phyloP scores from a whole-genome alignment of 2,329 filamentous ascomycete genomes.

The Paraphaeosphaeria sporulosa region DNA sequence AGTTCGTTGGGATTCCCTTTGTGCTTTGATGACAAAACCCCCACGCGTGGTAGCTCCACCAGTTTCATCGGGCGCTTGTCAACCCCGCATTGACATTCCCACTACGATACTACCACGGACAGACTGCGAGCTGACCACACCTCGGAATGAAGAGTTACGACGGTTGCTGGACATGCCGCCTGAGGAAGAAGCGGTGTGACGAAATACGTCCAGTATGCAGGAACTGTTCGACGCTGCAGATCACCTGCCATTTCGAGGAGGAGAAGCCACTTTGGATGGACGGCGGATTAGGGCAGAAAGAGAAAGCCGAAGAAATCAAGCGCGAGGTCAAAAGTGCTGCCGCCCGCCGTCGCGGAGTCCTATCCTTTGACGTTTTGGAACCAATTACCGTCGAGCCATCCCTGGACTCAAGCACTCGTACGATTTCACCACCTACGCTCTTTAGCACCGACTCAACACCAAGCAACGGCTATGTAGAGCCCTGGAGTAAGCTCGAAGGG shows the following conservation, averaged over 20 bases:
- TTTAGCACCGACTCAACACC: slow-evolving; percentile 6
- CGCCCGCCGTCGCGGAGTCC: slow-evolving; percentile 7
- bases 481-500: slow-evolving; percentile 1
- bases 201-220: slow-evolving; percentile 61
- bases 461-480: slow-evolving; percentile 11
- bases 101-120: not conserved
- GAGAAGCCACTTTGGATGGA: slow-evolving; percentile 16
- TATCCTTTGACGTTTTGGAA: slow-evolving; percentile 13
- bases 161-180: slow-evolving; percentile 18
- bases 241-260: slow-evolving; percentile 43
- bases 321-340: slow-evolving; percentile 17
- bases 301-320: slow-evolving; percentile 17
- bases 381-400: slow-evolving; percentile 6
- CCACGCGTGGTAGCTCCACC: not conserved
- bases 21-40: not conserved
- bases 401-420: not conserved
- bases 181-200: slow-evolving; percentile 56
- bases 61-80: not conserved
- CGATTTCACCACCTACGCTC: slow-evolving; percentile 6
- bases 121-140: no score
- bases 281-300: slow-evolving; percentile 9
- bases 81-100: slow-evolving; percentile 3
- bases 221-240: slow-evolving; percentile 60
- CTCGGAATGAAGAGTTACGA: slow-evolving; percentile 13
- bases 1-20: no score